Percentiles rank a stretch among this genome's conserved stretches.
These are phyloP conservation scores for Cynanchum wilfordii DNA, from an alignment of 257 asterid genomes.

Conservation along the genomic window DNA sequence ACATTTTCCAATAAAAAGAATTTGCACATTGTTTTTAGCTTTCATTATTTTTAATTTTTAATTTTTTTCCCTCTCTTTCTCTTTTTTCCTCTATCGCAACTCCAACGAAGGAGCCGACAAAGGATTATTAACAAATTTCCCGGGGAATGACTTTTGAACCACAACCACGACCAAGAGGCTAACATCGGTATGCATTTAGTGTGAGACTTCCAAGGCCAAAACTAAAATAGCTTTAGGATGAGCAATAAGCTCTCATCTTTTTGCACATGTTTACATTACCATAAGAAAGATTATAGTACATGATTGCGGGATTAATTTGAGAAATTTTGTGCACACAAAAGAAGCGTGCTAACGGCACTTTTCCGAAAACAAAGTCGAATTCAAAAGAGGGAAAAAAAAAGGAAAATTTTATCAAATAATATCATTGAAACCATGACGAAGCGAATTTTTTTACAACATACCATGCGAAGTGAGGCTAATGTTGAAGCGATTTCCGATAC, in stretches of 20 bases:
- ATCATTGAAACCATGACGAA: neutral
- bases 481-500: slow-evolving; percentile 74
- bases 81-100: neutral
- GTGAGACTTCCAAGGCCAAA: neutral
- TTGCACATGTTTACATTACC: neutral
- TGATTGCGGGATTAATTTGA: neutral
- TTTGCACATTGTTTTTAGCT: neutral
- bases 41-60: no score
- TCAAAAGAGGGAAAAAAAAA: neutral
- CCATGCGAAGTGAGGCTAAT: slow-evolving; percentile 80
- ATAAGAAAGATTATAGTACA: neutral
- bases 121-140: neutral
- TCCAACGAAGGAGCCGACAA: neutral
- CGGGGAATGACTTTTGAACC: neutral
- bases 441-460: slow-evolving; percentile 32
- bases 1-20: neutral
- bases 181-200: neutral
- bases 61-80: no score
- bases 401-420: neutral
- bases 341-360: neutral
- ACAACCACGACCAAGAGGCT: neutral
- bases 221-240: slow-evolving; percentile 1
- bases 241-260: neutral
- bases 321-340: neutral
- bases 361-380: neutral